Conservation (phyloP, 2,329 filamentous ascomycete species). For the Alternaria panax region DNA sequence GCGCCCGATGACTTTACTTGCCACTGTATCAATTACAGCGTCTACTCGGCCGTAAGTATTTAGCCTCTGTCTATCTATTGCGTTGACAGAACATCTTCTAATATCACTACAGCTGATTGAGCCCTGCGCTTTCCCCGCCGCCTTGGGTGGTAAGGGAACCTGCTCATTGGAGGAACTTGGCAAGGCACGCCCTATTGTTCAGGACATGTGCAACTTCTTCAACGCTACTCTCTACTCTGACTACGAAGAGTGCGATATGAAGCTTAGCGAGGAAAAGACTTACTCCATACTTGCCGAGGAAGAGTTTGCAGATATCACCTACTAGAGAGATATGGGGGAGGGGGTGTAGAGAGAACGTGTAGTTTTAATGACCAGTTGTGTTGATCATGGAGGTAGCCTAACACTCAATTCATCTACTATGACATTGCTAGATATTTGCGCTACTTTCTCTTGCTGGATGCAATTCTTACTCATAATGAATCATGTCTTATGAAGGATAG, state of each 20-base stretch:
- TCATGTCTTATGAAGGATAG: neutral
- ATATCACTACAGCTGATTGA: constrained; percentile 21
- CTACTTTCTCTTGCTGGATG: neutral
- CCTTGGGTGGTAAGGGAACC: constrained; percentile 16
- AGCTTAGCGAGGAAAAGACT: constrained; percentile 28
- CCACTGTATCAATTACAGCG: constrained; percentile 31
- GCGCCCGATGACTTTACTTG: constrained; percentile 33
- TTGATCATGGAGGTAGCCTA: neutral
- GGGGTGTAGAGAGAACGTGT: too few relatives aligned
- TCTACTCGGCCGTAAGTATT: constrained; percentile 28
- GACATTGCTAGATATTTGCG: neutral
- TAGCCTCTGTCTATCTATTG: too few relatives aligned
- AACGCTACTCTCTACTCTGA: constrained; percentile 33
- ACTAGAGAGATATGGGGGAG: neutral
- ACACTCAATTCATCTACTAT: neutral
- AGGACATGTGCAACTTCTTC: constrained; percentile 36
- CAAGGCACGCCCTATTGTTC: constrained; percentile 27
- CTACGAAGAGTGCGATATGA: constrained; percentile 21
- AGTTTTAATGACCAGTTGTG: neutral
- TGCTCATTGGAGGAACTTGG: constrained; percentile 22
- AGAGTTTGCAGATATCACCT: constrained; percentile 7
- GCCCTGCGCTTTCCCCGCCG: constrained; percentile 25
- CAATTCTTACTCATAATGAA: neutral
- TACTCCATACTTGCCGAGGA: constrained; percentile 21
- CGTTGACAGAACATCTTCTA: neutral